Evolutionary conservation across 331 rosid genomes (phyloP).

Genomic region (Phaseolus coccineus): DNA sequence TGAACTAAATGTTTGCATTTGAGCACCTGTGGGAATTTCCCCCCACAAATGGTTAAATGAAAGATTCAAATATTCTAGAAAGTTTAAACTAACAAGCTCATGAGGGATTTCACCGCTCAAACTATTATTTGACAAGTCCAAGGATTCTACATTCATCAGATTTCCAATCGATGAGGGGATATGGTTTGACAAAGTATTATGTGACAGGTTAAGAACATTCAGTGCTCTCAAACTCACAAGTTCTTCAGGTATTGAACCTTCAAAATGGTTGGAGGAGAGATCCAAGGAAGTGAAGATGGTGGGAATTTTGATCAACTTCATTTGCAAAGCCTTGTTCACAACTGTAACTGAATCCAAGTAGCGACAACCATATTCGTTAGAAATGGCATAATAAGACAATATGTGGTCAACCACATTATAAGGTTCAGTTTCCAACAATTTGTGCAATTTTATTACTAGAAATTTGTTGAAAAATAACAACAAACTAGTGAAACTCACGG

Average conservation of each 20-base stretch:
- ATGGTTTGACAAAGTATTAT: slow-evolving; percentile 45
- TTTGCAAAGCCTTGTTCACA: background rate
- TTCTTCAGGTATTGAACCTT: slow-evolving; percentile 55
- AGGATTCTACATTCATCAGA: slow-evolving; percentile 49
- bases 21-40: slow-evolving; percentile 41
- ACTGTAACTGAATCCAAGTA: slow-evolving; percentile 30
- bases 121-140: slow-evolving; percentile 59
- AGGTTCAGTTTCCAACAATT: slow-evolving; percentile 7
- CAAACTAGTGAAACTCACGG: background rate
- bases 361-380: background rate
- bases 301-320: background rate
- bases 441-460: background rate
- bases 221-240: slow-evolving; percentile 43
- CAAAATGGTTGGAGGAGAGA: slow-evolving; percentile 52
- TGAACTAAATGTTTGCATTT: slow-evolving; percentile 49
- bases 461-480: background rate
- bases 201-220: slow-evolving; percentile 56
- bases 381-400: background rate
- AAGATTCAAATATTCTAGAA: slow-evolving; percentile 52
- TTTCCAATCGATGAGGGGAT: slow-evolving; percentile 55
- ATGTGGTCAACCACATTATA: background rate
- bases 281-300: slow-evolving; percentile 43
- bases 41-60: slow-evolving; percentile 57
- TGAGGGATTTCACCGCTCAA: slow-evolving; percentile 52
- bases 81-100: slow-evolving; percentile 33